A percentile compares a stretch with the other conserved stretches of the same genome.
Conservation (phyloP, 257 asterid species). For the Ligustrum vulgare region DNA sequence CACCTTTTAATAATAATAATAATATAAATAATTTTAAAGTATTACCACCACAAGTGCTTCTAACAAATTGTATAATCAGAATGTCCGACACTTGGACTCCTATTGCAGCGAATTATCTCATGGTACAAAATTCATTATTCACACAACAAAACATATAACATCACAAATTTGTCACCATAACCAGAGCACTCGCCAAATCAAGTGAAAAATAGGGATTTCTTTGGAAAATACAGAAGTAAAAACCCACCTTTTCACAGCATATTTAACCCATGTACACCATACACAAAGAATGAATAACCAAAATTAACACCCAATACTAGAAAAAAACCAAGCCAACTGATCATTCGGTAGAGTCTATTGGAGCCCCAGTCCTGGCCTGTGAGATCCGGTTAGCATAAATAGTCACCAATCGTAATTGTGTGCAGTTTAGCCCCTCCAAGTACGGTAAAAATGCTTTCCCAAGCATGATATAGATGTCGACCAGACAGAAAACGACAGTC, state of each 20-base stretch:
- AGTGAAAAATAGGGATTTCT: constrained; percentile 15
- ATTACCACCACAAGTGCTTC: background rate
- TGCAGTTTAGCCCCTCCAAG: constrained; percentile 89
- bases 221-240: constrained; percentile 32
- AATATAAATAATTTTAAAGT: no score
- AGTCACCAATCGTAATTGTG: constrained; percentile 86
- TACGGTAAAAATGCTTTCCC: constrained; percentile 94
- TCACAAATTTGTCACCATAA: background rate
- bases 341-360: constrained; percentile 64
- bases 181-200: background rate
- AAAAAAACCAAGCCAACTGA: constrained; percentile 23
- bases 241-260: constrained; percentile 19
- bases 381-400: constrained; percentile 96
- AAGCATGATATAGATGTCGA: constrained; percentile 91
- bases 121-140: background rate
- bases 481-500: constrained; percentile 98
- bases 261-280: constrained; percentile 42
- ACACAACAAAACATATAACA: background rate
- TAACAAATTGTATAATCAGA: no score
- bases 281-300: constrained; percentile 32
- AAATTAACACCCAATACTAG: constrained; percentile 30
- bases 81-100: background rate
- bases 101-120: background rate
- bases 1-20: no score
- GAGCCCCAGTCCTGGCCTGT: constrained; percentile 90